Base-by-base conservation (phyloP, 495 filamentous ascomycete species). In the Platismatia glauca region DNA sequence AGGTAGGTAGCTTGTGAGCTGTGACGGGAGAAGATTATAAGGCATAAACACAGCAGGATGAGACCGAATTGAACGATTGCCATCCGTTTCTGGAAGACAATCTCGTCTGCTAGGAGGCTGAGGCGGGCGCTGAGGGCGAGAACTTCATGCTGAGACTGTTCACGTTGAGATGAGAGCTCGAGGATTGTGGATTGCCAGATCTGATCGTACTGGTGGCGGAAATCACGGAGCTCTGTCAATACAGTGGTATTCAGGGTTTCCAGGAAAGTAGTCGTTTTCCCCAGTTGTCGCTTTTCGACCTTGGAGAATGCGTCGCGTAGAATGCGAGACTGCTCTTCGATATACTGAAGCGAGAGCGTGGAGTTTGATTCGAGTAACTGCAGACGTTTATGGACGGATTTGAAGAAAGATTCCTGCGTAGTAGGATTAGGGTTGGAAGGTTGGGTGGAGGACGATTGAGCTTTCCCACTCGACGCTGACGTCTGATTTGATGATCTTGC, bases 331-430 rank as follows among this genome's bases (percentile, higher is more conserved):
- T 98, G 94, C 57, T 94, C 89, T 75, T 97, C 92, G 66, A 98
- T 97, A 71, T 97, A 98, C 68, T 95, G 89, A 4, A 98, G 81
- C 0, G 91, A 96, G 34, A 98, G 79, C 4, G 91, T 94, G 9
- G 90, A 90, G 73, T 97, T 97, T 27, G 89, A 83, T 73, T 98
- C 94, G 18, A 98, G 86, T 64, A 88, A 83, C 67, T 91, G 88
- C 8, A 98, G 82, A 44, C 94, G 89, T 71, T 97, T 96, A 64
- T 90, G 89, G 7, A 98, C 86, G 9, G 90, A 90, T 73, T 97
- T 97, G 81, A 96, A 98, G 76, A 98, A 97, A 11, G 87, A 91
- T 72, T 97, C 94, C 75, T 98, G 94, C 6, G 90, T 93, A 0
- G 90, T 91, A 15, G 93, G 92, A 22, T 82, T 84, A 4, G 90